Evolutionary conservation across 148 eudicot species (phyloP).

Genomic region (Dysphania ambrosioides): DNA sequence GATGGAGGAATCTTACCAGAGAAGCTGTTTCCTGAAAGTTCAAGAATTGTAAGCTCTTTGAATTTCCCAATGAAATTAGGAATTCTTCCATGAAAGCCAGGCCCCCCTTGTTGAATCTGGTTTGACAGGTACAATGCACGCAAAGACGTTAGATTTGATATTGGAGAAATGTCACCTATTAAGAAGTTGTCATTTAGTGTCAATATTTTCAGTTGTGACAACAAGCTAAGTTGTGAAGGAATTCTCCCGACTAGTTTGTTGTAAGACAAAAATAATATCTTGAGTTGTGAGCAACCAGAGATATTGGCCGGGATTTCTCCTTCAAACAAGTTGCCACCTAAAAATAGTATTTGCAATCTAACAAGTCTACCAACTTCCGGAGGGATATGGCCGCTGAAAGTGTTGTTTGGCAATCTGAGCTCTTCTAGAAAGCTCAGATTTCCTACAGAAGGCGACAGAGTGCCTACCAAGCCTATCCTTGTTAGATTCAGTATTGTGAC

Average conservation of each 20-base stretch:
- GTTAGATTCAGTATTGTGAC: constrained; percentile 11
- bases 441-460: constrained; percentile 26
- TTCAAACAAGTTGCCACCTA: not conserved
- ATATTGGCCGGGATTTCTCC: constrained; percentile 21
- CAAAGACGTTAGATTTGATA: not conserved
- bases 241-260: constrained; percentile 15
- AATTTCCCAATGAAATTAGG: not conserved
- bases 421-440: constrained; percentile 27
- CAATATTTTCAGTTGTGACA: not conserved
- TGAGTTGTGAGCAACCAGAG: constrained; percentile 6
- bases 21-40: not conserved
- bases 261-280: not conserved
- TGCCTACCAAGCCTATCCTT: constrained; percentile 7
- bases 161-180: not conserved
- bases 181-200: not conserved
- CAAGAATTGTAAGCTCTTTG: not conserved
- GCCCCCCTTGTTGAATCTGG: too few relatives aligned
- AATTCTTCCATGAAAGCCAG: not conserved
- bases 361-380: constrained; percentile 10
- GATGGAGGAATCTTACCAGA: constrained; percentile 14
- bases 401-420: constrained; percentile 6
- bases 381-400: constrained; percentile 12
- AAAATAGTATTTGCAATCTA: not conserved
- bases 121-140: too few relatives aligned
- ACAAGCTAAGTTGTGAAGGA: constrained; percentile 2